Base-by-base conservation (phyloP, 2,329 filamentous ascomycete genomes). In the Paecilomyces sp. region DNA sequence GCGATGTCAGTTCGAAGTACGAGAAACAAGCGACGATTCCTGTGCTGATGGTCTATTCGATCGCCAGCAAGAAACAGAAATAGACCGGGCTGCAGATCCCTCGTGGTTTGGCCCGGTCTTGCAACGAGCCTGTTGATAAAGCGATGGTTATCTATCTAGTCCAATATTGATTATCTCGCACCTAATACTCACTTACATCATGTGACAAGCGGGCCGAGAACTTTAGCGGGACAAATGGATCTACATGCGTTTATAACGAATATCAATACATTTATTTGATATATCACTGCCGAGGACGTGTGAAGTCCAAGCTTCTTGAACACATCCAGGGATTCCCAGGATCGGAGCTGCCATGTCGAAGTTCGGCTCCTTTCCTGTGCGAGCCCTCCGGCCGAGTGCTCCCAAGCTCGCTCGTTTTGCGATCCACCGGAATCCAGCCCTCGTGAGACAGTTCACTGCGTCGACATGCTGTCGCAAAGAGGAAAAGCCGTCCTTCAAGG, bases 401-500 rank as follows among this genome's bases (percentile, higher is more conserved):
- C 55, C 64, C 57, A 36, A 56, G 63, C 15, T 50, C 47, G 25
- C 9, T 30, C 28, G 28, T 2, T 25, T 53, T 53, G 24, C 22
- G 22, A 28, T 53, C 51, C 51, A 12, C 11, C 51, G n/a, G 41
- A 47, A 22, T 47, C n/a, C 41, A 18, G 9, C 9, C 15, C 15
- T 47, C 41, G 41, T 47, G n/a, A 47, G 70, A 55, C 55, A 62
- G 8, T 68, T 72, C 51, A 64, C 62, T 12, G 58, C 56, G 9
- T 70, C 70, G 22, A 36, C 60, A 13, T 63, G 59, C 18, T 62
- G 36, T 55, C 61, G 33, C 50, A 65, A 65, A 50, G 68, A 70
- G 51, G 68, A 74, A 34, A 70, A 72, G 57, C 75, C 74, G 60
- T 79, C 82, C 1, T 88, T 88, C 74, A 82, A 84, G 68, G 79